Base-by-base conservation (phyloP, 225 moss, liverwort and hornwort genomes). In the Sphagnum contortum region DNA sequence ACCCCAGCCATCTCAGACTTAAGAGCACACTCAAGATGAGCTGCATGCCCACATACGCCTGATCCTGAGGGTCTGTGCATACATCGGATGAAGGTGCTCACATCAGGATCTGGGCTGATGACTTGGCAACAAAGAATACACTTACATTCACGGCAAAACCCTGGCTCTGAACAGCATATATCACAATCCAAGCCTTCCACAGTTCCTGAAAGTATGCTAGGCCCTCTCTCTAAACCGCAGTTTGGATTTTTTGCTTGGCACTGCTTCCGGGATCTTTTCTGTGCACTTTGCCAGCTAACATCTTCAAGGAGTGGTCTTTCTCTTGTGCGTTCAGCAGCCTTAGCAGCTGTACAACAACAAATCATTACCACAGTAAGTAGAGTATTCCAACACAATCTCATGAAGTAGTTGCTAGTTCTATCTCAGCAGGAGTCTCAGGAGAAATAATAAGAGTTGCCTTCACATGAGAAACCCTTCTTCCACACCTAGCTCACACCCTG, bases 1-100 rank as follows among this genome's bases (percentile, higher is more conserved):
- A 91, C 76, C 60, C 87, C 87, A 48, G 89, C 87, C 77, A 88
- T 73, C 69, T 80, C 72, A 64, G 83, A 75, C 13, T 70, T 69
- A 65, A 91, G 68, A 11, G 94, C 94, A 70, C 94, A 94, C 56
- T 91, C 91, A 9, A 94, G 70, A 57, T 94, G 94, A 8, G 89
- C 87, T 51, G 91, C 91, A 73, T 89, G 90, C 59, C 85, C 76
- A 75, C 94, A 94, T 8, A 81, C 53, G 64, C 78, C 80, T 66
- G 71, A 73, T 47, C 76, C 84, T 8, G 76, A 10, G 8, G 81
- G 81, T 54, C 47, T 70, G 55, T 87, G 80, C 58, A 72, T 5
- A 64, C 93, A 94, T 68, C 90, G 81, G 57, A 94, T 71, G 59
- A 76, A 46, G 72, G 54, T 76, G 62, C 70, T 68, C 63, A 83